phyloP scores from a whole-genome alignment of 352 stramenopile species.

The Phytophthora citricola region DNA sequence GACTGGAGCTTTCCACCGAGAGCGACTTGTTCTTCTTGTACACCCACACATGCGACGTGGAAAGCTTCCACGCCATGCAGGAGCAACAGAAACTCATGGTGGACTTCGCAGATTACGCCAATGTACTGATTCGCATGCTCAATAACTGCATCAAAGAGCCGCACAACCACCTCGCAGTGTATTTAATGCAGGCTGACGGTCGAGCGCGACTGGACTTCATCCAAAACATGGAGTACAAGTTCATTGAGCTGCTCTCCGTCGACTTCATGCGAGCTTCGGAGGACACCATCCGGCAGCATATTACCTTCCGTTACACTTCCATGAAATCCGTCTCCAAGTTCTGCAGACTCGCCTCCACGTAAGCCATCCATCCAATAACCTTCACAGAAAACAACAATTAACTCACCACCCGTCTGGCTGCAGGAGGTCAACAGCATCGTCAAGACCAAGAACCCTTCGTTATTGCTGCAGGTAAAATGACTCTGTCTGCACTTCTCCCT shows the following conservation, averaged over 20 bases:
- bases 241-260: constrained; percentile 94
- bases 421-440: constrained; percentile 95
- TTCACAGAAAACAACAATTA: neutral
- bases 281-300: constrained; percentile 92
- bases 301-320: constrained; percentile 94
- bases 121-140: constrained; percentile 94
- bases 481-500: neutral
- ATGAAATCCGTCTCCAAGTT: constrained; percentile 93
- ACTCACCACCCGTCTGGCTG: neutral
- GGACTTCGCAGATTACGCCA: constrained; percentile 94
- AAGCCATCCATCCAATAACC: constrained; percentile 7
- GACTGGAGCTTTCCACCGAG: constrained; percentile 92
- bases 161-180: constrained; percentile 94
- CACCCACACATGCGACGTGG: constrained; percentile 86
- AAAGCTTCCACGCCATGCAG: constrained; percentile 91
- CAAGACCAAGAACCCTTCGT: constrained; percentile 94
- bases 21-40: constrained; percentile 96
- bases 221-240: constrained; percentile 98
- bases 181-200: constrained; percentile 93
- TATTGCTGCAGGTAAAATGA: constrained; percentile 89
- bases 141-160: constrained; percentile 97
- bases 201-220: constrained; percentile 94
- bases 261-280: constrained; percentile 92
- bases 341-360: constrained; percentile 92
- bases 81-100: constrained; percentile 97